A percentile compares a stretch with the other conserved stretches of the same genome.
These are phyloP conservation scores for Cladosporium sp. DNA, from an alignment of 2,329 filamentous ascomycete genomes.

Conservation along the genomic window DNA sequence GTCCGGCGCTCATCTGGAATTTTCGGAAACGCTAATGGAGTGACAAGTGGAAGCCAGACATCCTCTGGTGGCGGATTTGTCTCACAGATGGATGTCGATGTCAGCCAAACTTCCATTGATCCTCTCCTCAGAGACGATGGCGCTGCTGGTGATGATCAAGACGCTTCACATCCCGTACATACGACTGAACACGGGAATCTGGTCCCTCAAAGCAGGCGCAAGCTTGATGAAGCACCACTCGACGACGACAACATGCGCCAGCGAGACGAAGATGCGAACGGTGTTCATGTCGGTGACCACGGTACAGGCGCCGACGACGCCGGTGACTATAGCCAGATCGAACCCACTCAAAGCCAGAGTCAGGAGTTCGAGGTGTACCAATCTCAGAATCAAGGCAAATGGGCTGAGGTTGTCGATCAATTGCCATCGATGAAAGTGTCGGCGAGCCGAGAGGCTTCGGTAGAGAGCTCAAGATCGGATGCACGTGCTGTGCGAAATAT, in stretches of 20 bases:
- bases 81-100: background rate
- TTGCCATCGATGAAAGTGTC: background rate
- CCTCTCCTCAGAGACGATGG: background rate
- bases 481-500: conserved; percentile 14
- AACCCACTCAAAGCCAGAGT: background rate
- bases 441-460: conserved; percentile 13
- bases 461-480: conserved; percentile 14
- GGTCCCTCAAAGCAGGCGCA: background rate
- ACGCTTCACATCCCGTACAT: background rate
- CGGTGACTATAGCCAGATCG: background rate
- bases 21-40: background rate
- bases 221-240: background rate
- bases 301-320: background rate
- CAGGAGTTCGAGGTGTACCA: background rate
- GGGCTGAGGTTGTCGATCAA: conserved; percentile 11
- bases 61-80: conserved; percentile 1
- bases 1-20: background rate
- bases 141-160: background rate
- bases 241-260: background rate
- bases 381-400: conserved; percentile 12
- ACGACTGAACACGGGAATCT: background rate
- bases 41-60: background rate
- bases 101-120: conserved; percentile 5
- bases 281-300: background rate
- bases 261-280: background rate